Evolutionary conservation across 768 basidiomycete genomes (phyloP), one percentile per base, ranked within the genome.

Genomic region (Grammothele lineata): DNA sequence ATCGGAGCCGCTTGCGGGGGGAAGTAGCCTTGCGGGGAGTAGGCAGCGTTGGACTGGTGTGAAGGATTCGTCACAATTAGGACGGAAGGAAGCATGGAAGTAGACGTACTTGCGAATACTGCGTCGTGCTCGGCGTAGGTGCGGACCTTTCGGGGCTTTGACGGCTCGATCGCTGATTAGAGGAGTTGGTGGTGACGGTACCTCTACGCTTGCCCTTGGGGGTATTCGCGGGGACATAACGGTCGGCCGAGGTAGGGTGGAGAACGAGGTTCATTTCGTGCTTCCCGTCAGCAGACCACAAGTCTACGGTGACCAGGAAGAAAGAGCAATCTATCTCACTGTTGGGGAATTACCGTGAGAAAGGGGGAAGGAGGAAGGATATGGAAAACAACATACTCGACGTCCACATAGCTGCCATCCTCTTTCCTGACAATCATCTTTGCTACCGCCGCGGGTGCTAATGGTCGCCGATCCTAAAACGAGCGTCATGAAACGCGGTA

Each of bases 301-400:
- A 70, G 67, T 96, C 93, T n/a, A 91, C 91, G 15, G 89, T 88
- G 22, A 92, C 85, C 35, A 96, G 66, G 63, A 97, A 90, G 67
- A 92, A 94, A 1, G 88, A 87, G 51, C 76, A 82, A 64, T 94
- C 87, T 40, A 95, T 74, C 38, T 90, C 85, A 54, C 93, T 95
- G 48, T 24, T 30, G 26, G 30, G 17, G 19, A 17, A 24, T 12
- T 14, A 33, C 19, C 37, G 34, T 54, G 45, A 55, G 48, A 37
- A 43, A 18, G 37, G 42, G 27, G 40, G 18, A 15, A 36, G 17
- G 24, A 40, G 34, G 10, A 30, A 24, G 14, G 18, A 33, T 11
- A 34, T 24, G 8, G 47, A 27, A 18, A 17, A 19, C 22, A 47
- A 74, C 88, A 58, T 59, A 92, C 92, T 91, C 85, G 45, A 83